Base-by-base conservation (phyloP, 495 filamentous ascomycete genomes). In the Penicillium cosmopolitanum region DNA sequence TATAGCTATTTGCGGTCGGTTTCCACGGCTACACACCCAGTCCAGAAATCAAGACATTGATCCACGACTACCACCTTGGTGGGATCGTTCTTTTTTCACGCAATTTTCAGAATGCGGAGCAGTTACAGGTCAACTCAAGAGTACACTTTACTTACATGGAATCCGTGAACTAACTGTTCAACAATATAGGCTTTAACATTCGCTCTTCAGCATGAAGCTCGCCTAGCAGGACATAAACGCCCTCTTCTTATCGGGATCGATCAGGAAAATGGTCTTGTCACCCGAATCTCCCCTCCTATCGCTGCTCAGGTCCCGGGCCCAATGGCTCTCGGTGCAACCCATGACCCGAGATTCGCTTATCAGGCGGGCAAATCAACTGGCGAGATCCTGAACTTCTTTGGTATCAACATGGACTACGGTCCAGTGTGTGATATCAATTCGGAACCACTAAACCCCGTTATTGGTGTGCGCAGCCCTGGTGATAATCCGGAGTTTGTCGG, bases 1-100 rank as follows among this genome's bases (percentile, higher is more conserved):
- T 48, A 23, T 48, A 82, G 80, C 72, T 82, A 33, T 82, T 82
- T 61, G 78, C 75, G 28, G 79, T 80, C 46, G 80, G 80, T 12
- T 80, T 82, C 40, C 74, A 82, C 56, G 78, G 77, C 44, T 65
- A 69, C 48, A 68, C 66, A 1, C 75, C 73, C 23, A 80, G 75
- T 59, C 65, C 74, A 3, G 79, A 81, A 57, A 77, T 82, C 62
- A 80, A 78, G 53, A 75, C 64, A 5, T 58, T 82, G 53, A 81
- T 82, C 48, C 72, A 64, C n/a, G 75, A 73, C 7, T 76, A 80
- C 61, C 73, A 74, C 48, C 53, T 82, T 6, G 80, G 80, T 28
- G 73, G 77, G 2, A 66, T 82, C 55, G 74, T 82, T 35, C 65
- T 82, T 3, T 82, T 82, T 58, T 72, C 71, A 12, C 67, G 80